phyloP scores from a whole-genome alignment of 495 filamentous ascomycete genomes.

The Friedmanniomyces simplex region DNA sequence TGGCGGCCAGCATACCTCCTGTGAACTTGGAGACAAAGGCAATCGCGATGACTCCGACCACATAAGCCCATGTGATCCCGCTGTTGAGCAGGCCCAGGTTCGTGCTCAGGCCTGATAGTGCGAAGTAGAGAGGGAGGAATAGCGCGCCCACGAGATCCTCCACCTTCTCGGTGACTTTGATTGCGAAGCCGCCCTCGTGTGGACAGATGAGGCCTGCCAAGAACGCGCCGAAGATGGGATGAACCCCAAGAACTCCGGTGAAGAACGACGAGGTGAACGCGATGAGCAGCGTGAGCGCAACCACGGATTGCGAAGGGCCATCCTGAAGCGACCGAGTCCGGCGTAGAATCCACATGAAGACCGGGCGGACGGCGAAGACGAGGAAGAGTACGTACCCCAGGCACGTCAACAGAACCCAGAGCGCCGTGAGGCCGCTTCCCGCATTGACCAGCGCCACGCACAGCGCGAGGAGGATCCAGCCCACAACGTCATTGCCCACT shows the following conservation, averaged over 20 bases:
- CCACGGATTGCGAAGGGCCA: slow-evolving; percentile 79
- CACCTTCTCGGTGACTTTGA: slow-evolving; percentile 90
- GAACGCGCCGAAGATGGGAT: slow-evolving; percentile 86
- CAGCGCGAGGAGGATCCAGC: slow-evolving; percentile 88
- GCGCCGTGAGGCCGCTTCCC: slow-evolving; percentile 67
- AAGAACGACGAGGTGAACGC: slow-evolving; percentile 83
- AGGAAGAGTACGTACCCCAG: slow-evolving; percentile 72
- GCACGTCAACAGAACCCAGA: slow-evolving; percentile 73
- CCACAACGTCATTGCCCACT: slow-evolving; percentile 90
- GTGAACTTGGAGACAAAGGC: slow-evolving; percentile 80
- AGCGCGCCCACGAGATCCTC: slow-evolving; percentile 83
- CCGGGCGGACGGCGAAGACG: slow-evolving; percentile 61
- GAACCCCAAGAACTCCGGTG: slow-evolving; percentile 84
- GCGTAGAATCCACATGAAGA: slow-evolving; percentile 64
- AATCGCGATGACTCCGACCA: slow-evolving; percentile 69
- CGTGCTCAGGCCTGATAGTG: slow-evolving; percentile 80
- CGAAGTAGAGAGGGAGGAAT: slow-evolving; percentile 94
- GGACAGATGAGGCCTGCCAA: slow-evolving; percentile 85
- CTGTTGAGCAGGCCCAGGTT: slow-evolving; percentile 76
- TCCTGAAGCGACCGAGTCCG: slow-evolving; percentile 73
- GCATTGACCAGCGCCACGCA: slow-evolving; percentile 94
- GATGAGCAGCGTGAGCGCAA: slow-evolving; percentile 71
- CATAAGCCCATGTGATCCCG: slow-evolving; percentile 86
- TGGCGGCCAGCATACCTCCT: slow-evolving; percentile 75
- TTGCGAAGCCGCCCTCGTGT: slow-evolving; percentile 87